Evolutionary conservation across 2,329 filamentous ascomycete species (phyloP).

Genomic region (Hypoxylon rubiginosum): DNA sequence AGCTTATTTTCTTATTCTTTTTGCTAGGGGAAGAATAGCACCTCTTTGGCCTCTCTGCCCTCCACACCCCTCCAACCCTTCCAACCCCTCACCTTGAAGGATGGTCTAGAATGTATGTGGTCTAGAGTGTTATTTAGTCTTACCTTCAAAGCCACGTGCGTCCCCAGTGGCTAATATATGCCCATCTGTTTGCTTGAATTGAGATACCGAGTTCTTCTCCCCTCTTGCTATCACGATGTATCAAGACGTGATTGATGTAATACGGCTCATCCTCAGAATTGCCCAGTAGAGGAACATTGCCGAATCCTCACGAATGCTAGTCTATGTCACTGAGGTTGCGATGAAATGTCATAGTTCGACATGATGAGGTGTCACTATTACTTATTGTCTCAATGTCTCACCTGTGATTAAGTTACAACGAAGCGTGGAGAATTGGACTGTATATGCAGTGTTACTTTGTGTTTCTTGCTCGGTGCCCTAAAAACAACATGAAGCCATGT

Average conservation of each 20-base stretch:
- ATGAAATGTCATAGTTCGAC: neutral
- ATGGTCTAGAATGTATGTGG: conserved; percentile 3
- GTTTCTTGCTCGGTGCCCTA: neutral
- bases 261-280: neutral
- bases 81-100: neutral
- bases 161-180: conserved; percentile 2
- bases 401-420: neutral
- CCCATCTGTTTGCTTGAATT: neutral
- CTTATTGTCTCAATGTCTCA: neutral
- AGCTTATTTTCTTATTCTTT: conserved; percentile 13
- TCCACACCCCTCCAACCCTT: no score
- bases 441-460: conserved; percentile 3
- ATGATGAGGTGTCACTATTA: neutral
- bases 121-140: neutral
- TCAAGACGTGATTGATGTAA: neutral
- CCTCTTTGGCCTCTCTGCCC: neutral
- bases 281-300: conserved; percentile 7
- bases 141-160: conserved; percentile 21
- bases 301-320: neutral
- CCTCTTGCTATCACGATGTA: neutral
- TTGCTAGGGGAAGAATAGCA: neutral
- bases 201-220: no score
- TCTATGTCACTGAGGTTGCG: neutral
- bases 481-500: conserved; percentile 20
- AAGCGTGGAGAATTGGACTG: neutral